These are phyloP conservation scores for Vitis hybrid DNA, from an alignment of 177 flowering plant species.

Conservation along the genomic window DNA sequence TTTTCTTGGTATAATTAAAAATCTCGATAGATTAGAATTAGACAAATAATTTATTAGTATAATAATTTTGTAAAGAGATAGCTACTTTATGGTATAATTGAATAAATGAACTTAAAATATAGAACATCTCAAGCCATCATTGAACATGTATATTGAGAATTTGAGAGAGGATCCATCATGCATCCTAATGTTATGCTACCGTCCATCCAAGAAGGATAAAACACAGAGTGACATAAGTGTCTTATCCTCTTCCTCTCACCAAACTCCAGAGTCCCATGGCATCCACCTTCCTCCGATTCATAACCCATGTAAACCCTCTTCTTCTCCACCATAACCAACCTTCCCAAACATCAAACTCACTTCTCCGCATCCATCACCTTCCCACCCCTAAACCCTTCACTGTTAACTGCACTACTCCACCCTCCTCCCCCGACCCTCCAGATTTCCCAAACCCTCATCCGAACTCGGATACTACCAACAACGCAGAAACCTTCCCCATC, in stretches of 20 bases:
- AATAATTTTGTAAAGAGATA: too few species aligned
- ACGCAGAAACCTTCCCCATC: conserved; percentile 39
- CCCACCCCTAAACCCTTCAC: neutral
- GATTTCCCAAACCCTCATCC: conserved; percentile 32
- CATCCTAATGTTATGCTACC: too few species aligned
- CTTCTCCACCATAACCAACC: conserved; percentile 12
- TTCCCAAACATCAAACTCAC: conserved; percentile 25
- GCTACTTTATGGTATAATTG: too few species aligned
- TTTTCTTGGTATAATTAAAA: too few species aligned
- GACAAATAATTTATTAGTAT: too few species aligned
- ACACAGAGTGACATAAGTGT: too few species aligned
- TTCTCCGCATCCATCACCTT: neutral
- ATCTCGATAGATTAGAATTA: too few species aligned
- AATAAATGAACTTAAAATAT: too few species aligned
- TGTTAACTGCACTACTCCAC: neutral
- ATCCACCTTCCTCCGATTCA: conserved; percentile 31
- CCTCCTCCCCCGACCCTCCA: neutral
- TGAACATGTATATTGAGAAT: too few species aligned
- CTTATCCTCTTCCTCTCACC: conserved; percentile 8
- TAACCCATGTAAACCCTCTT: conserved; percentile 26
- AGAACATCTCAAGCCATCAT: too few species aligned
- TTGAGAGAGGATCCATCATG: too few species aligned
- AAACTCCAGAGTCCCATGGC: neutral
- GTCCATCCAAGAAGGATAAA: too few species aligned
- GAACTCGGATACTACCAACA: conserved; percentile 21